Evolutionary conservation across 2,329 filamentous ascomycete species (phyloP).

Genomic region (Neocatenulostroma microsporum): DNA sequence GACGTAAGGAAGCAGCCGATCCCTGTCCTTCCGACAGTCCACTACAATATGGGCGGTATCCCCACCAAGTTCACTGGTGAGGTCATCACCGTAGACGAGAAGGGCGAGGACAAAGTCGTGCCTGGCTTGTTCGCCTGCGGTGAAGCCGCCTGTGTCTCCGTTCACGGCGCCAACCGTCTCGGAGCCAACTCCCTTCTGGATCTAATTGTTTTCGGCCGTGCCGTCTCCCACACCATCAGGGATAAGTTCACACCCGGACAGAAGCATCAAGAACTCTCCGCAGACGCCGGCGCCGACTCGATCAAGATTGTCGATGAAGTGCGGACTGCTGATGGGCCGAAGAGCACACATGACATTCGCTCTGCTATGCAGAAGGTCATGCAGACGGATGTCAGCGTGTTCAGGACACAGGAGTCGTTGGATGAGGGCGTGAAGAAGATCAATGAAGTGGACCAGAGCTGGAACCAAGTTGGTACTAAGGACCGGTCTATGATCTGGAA

Average conservation of each 20-base stretch:
- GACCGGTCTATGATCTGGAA: slow-evolving; percentile 99
- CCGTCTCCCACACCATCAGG: slow-evolving; percentile 92
- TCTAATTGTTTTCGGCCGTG: slow-evolving; percentile 94
- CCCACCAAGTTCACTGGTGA: slow-evolving; percentile 96
- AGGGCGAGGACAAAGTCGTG: slow-evolving; percentile 85
- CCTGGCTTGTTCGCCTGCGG: slow-evolving; percentile 93
- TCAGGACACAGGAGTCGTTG: slow-evolving; percentile 87
- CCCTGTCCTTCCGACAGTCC: slow-evolving; percentile 88
- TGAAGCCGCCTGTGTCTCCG: slow-evolving; percentile 94
- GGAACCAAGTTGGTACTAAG: slow-evolving; percentile 82
- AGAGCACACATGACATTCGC: slow-evolving; percentile 81
- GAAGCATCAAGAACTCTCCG: slow-evolving; percentile 68
- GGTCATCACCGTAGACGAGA: slow-evolving; percentile 78
- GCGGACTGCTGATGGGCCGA: slow-evolving; percentile 74
- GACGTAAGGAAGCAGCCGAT: slow-evolving; percentile 97
- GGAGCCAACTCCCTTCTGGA: slow-evolving; percentile 98
- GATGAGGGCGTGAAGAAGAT: slow-evolving; percentile 88
- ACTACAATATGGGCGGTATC: slow-evolving; percentile 99
- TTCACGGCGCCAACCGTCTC: slow-evolving; percentile 95
- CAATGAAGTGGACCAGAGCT: slow-evolving; percentile 71
- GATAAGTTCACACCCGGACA: slow-evolving; percentile 83
- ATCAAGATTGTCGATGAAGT: slow-evolving; percentile 80
- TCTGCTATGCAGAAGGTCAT: slow-evolving; percentile 95
- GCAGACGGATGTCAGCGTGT: slow-evolving; percentile 95
- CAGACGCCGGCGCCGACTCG: slow-evolving; percentile 81